These are phyloP conservation scores for Castanea sativa DNA, from an alignment of 306 rosid species.

Conservation along the genomic window DNA sequence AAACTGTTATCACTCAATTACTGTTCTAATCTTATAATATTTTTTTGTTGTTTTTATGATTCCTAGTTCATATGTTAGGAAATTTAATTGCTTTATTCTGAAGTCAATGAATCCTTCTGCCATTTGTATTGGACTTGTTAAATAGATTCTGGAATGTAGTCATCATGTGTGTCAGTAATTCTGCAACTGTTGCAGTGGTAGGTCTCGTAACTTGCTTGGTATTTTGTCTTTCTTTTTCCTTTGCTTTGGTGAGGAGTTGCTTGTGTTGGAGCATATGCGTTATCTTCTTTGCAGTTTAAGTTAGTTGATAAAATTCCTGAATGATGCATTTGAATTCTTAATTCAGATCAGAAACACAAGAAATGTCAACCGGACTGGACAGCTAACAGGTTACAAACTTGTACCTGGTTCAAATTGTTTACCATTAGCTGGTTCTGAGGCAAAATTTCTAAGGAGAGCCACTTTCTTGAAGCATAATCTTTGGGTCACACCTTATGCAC, in stretches of 20 bases:
- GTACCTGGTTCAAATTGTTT: slow-evolving; percentile 84
- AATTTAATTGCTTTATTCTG: not conserved
- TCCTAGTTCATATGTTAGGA: not conserved
- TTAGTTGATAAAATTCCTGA: not conserved
- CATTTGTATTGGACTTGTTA: not conserved
- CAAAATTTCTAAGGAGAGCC: slow-evolving; percentile 77
- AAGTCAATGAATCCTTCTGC: not conserved
- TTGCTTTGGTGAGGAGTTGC: not conserved
- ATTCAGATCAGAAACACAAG: slow-evolving; percentile 76
- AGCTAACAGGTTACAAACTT: slow-evolving; percentile 72
- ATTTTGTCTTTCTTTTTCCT: not conserved
- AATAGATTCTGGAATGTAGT: not conserved
- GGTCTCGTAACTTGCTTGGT: slow-evolving; percentile 13
- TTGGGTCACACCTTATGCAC: slow-evolving; percentile 72
- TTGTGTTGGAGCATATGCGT: not conserved
- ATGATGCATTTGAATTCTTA: slow-evolving; percentile 7
- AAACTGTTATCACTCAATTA: not conserved
- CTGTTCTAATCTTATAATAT: not conserved
- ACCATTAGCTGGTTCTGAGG: slow-evolving; percentile 82
- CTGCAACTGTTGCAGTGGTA: not conserved
- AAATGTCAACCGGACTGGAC: slow-evolving; percentile 70
- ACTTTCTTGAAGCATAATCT: slow-evolving; percentile 82
- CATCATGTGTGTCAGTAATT: not conserved
- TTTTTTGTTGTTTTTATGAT: not conserved
- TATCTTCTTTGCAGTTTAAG: not conserved